Conservation (phyloP, 768 basidiomycete genomes). For the Pulveroboletus sp. region DNA sequence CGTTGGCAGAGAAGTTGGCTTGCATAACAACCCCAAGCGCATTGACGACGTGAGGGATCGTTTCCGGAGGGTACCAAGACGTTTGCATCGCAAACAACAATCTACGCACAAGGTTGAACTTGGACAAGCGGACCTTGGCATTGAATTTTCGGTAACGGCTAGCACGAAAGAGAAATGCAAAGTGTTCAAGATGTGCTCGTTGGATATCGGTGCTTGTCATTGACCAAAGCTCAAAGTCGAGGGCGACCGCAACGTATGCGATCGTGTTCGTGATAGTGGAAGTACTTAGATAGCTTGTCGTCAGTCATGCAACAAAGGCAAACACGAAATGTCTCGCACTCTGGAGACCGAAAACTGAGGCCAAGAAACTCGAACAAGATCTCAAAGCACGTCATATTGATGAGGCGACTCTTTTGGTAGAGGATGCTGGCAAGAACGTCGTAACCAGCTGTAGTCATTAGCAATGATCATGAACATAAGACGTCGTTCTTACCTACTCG, state of each 20-base stretch:
- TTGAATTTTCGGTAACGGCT: constrained; percentile 81
- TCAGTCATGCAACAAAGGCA: neutral
- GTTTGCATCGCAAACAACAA: constrained; percentile 80
- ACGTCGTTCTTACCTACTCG: constrained; percentile 59
- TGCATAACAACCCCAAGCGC: constrained; percentile 58
- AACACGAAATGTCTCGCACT: constrained; percentile 43
- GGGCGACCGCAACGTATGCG: constrained; percentile 77
- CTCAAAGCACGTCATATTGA: constrained; percentile 80
- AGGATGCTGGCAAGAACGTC: constrained; percentile 78
- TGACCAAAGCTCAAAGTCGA: constrained; percentile 91
- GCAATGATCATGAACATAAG: neutral
- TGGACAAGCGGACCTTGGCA: constrained; percentile 63
- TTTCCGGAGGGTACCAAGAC: constrained; percentile 61
- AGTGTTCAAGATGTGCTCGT: constrained; percentile 74
- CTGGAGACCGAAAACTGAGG: constrained; percentile 73
- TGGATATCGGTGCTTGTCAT: constrained; percentile 68
- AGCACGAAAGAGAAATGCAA: constrained; percentile 62
- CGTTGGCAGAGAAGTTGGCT: constrained; percentile 65
- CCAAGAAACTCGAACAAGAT: constrained; percentile 84
- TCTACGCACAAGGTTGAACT: constrained; percentile 66
- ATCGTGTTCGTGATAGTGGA: constrained; percentile 80
- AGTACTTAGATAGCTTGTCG: constrained; percentile 40
- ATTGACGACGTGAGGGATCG: constrained; percentile 45
- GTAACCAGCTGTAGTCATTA: constrained; percentile 64
- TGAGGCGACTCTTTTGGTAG: constrained; percentile 61